Evolutionary conservation across 208 protist species (phyloP).

Genomic region (Plasmodiophora brassicae): DNA sequence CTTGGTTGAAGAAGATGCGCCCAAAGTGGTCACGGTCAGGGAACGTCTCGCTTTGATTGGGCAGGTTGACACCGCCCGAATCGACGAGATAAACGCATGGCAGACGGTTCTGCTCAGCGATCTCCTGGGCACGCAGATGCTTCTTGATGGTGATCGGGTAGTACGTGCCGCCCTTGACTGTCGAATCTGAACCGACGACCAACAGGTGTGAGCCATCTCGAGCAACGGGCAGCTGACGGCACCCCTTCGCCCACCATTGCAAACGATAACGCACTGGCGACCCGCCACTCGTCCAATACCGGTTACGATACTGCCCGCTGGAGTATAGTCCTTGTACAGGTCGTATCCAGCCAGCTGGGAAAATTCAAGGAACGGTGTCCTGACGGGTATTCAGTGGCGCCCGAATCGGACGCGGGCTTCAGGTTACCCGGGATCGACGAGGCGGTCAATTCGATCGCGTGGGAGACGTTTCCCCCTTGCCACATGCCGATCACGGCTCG

Average conservation of each 20-base stretch:
- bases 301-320: constrained; percentile 83
- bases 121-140: constrained; percentile 82
- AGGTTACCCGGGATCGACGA: constrained; percentile 38
- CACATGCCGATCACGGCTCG: not conserved
- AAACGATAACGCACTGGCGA: too few relatives aligned
- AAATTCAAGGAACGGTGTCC: constrained; percentile 85
- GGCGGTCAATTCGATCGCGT: constrained; percentile 20
- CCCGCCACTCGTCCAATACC: too few relatives aligned
- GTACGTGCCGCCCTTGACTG: constrained; percentile 93
- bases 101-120: constrained; percentile 83
- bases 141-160: constrained; percentile 96
- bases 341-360: constrained; percentile 84
- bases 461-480: constrained; percentile 21
- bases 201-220: too few relatives aligned
- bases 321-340: constrained; percentile 76
- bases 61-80: constrained; percentile 86
- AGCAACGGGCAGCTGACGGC: too few relatives aligned
- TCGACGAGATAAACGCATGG: constrained; percentile 95
- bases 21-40: constrained; percentile 92
- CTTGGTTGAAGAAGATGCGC: constrained; percentile 94
- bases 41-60: constrained; percentile 72
- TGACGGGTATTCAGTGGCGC: too few relatives aligned
- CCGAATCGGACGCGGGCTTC: too few relatives aligned
- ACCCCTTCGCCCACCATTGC: too few relatives aligned
- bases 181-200: constrained; percentile 92